A percentile compares a stretch with the other conserved stretches of the same genome.
Conservation (phyloP, 2,329 filamentous ascomycete genomes). For the Sarocladium kiliense region DNA sequence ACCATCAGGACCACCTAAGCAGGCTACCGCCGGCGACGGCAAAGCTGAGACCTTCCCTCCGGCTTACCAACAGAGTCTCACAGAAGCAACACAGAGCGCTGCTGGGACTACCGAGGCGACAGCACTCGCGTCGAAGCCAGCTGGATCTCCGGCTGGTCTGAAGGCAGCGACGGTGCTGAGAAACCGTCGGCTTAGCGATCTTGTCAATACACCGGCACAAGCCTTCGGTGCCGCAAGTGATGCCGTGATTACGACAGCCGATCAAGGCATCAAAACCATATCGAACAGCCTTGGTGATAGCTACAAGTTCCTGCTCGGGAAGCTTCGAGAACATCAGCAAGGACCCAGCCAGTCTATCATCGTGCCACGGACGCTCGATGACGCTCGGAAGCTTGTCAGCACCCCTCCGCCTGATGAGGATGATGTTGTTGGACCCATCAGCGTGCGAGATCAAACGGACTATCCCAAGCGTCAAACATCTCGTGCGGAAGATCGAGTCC, state of each 20-base stretch:
- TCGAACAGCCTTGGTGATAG: conserved; percentile 86
- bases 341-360: conserved; percentile 41
- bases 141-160: conserved; percentile 36
- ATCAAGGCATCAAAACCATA: conserved; percentile 88
- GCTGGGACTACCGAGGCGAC: not conserved
- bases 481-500: conserved; percentile 55
- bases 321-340: conserved; percentile 67
- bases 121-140: conserved; percentile 27
- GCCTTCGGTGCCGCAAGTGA: conserved; percentile 80
- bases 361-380: conserved; percentile 85
- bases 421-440: conserved; percentile 45
- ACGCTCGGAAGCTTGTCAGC: conserved; percentile 83
- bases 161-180: conserved; percentile 47
- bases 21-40: conserved; percentile 42
- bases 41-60: conserved; percentile 53
- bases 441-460: conserved; percentile 21
- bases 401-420: conserved; percentile 62
- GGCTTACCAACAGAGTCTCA: conserved; percentile 44
- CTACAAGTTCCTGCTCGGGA: conserved; percentile 88
- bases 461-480: conserved; percentile 18
- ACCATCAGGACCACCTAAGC: conserved; percentile 61
- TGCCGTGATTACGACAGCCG: conserved; percentile 79
- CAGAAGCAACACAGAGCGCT: conserved; percentile 24
- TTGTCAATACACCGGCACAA: conserved; percentile 79
- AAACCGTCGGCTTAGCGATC: conserved; percentile 74